Base-by-base conservation (phyloP, 768 basidiomycete species). In the Psilocybe sp. region DNA sequence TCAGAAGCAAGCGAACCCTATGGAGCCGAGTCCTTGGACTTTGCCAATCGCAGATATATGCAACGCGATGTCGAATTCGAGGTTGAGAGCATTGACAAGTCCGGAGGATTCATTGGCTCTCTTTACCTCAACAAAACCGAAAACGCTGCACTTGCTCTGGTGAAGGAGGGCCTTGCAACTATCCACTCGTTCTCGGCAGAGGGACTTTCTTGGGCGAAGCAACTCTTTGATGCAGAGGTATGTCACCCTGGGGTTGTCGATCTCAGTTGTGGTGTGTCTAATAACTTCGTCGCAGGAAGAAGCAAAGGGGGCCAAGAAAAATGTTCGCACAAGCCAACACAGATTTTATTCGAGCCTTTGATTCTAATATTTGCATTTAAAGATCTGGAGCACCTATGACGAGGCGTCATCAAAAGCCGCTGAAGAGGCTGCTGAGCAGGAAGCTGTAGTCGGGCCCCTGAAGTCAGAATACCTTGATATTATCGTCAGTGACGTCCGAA, bases 61-160 rank as follows among this genome's bases (percentile, higher is more conserved):
- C 96, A 99, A 66, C 83, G 96, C 23, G 96, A 99, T 61, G 85
- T 92, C 5, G 96, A 99, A 66, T 85, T 98, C 51, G 89, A 92
- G 58, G 85, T 98, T 40, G 92, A 96, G 51, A 79, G 80, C 13
- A 81, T 87, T 13, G 96, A 99, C 73, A 98, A 97, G 69, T 86
- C 88, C 4, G 96, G 96, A 35, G 97, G 97, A 3, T 98, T 96
- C 68, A 95, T 98, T 56, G 95, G 95, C 12, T 69, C 87, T 1
- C 75, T 98, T 47, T 95, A 87, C 66, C 49, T 89, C 57, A 88
- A 89, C 68, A 96, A 92, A 64, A 83, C 77, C 1, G 87, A 91
- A 56, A 98, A 97, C 66, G 88, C 78, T 36, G 97, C 94, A 1
- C 73, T 94, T 35, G 69, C 82, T n/a, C 78, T 99, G 19, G 83